Evolutionary conservation across 768 basidiomycete species (phyloP).

Genomic region (Amanita thiersii): DNA sequence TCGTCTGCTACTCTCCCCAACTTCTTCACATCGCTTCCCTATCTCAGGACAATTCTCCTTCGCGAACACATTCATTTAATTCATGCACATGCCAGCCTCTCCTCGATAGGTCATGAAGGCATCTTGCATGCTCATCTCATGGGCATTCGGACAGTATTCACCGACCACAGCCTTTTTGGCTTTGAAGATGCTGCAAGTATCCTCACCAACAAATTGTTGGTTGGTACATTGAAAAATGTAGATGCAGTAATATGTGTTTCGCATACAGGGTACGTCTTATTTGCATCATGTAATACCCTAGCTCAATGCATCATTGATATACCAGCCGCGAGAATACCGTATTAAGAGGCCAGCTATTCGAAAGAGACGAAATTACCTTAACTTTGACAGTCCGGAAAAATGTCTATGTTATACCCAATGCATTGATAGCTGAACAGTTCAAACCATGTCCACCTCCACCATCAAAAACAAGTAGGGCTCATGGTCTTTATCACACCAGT

Average conservation of each 20-base stretch:
- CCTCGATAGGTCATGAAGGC: slow-evolving; percentile 86
- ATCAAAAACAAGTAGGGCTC: slow-evolving; percentile 47
- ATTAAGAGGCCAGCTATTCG: slow-evolving; percentile 73
- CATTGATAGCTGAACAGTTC: slow-evolving; percentile 83
- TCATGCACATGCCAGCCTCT: slow-evolving; percentile 89
- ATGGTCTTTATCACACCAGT: not conserved
- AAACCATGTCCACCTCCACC: slow-evolving; percentile 46
- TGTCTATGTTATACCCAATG: slow-evolving; percentile 92
- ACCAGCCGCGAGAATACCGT: slow-evolving; percentile 94
- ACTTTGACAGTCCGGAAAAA: slow-evolving; percentile 40
- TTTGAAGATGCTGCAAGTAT: slow-evolving; percentile 97
- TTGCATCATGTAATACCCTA: not conserved
- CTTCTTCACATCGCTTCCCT: slow-evolving; percentile 88
- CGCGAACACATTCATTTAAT: slow-evolving; percentile 82
- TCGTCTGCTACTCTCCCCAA: slow-evolving; percentile 93
- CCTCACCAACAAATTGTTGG: slow-evolving; percentile 91
- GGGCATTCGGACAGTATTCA: slow-evolving; percentile 87
- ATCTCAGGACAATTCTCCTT: slow-evolving; percentile 80
- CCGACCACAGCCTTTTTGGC: slow-evolving; percentile 94
- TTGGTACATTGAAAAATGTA: slow-evolving; percentile 78
- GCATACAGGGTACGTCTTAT: slow-evolving; percentile 72
- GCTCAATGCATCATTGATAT: not conserved
- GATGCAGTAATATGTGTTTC: slow-evolving; percentile 96
- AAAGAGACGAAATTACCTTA: slow-evolving; percentile 34
- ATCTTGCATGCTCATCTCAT: slow-evolving; percentile 85